Evolutionary conservation across 768 basidiomycete species (phyloP).

Genomic region (Suillus ampliporus): DNA sequence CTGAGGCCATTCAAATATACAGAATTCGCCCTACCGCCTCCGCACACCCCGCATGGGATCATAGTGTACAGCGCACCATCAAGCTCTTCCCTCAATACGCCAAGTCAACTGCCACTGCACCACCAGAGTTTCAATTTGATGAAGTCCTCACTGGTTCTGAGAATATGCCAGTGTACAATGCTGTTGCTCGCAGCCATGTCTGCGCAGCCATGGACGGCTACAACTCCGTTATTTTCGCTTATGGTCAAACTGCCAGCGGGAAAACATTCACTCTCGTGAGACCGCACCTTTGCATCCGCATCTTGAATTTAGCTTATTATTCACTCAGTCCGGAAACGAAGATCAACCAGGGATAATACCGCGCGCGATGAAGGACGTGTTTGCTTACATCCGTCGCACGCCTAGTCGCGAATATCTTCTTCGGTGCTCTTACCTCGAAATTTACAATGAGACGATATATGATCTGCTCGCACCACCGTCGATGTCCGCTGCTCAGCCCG

Average conservation of each 20-base stretch:
- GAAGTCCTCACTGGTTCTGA: conserved; percentile 78
- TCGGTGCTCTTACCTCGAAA: conserved; percentile 94
- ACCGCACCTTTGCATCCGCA: conserved; percentile 24
- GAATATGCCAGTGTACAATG: conserved; percentile 80
- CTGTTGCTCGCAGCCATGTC: conserved; percentile 79
- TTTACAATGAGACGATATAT: conserved; percentile 92
- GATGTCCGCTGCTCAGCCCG: conserved; percentile 56
- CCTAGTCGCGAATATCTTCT: conserved; percentile 90
- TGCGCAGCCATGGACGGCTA: conserved; percentile 96
- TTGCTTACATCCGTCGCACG: conserved; percentile 78
- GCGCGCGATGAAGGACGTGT: conserved; percentile 90
- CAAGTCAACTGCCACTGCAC: conserved; percentile 45
- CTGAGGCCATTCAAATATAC: conserved; percentile 12
- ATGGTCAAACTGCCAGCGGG: conserved; percentile 86
- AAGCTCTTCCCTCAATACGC: conserved; percentile 65
- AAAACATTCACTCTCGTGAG: conserved; percentile 72
- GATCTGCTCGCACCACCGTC: conserved; percentile 83
- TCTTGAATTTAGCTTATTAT: conserved; percentile 27
- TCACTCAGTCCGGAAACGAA: conserved; percentile 66
- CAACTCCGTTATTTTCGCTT: conserved; percentile 95
- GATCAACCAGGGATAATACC: conserved; percentile 95
- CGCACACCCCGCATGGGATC: conserved; percentile 59
- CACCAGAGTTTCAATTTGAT: conserved; percentile 70
- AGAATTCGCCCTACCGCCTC: conserved; percentile 69
- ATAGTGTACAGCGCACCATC: conserved; percentile 52